These are phyloP conservation scores for Apodospora peruviana DNA, from an alignment of 495 filamentous ascomycete genomes.

Conservation along the genomic window DNA sequence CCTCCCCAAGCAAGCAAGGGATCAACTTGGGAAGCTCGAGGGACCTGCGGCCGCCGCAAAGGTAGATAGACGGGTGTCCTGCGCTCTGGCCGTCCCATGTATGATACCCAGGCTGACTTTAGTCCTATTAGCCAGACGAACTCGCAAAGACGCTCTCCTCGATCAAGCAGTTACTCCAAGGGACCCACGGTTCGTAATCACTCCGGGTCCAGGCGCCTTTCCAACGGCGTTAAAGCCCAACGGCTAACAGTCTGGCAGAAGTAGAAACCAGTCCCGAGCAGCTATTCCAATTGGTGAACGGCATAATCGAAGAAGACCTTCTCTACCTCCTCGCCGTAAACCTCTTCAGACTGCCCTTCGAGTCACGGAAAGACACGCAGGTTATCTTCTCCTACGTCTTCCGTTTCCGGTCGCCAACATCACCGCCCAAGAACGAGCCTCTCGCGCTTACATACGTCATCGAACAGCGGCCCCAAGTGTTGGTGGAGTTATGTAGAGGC, in stretches of 20 bases:
- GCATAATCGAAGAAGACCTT: constrained; percentile 81
- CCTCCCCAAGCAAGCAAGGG: constrained; percentile 48
- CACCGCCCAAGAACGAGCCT: constrained; percentile 56
- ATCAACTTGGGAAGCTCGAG: constrained; percentile 50
- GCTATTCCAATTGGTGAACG: constrained; percentile 70
- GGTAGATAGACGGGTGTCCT: constrained; percentile 26
- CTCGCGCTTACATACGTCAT: constrained; percentile 81
- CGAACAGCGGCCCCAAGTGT: constrained; percentile 75
- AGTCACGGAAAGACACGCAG: constrained; percentile 85
- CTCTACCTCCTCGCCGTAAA: constrained; percentile 73
- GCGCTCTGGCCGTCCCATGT: constrained; percentile 2
- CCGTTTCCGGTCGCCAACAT: constrained; percentile 66
- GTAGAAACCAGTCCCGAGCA: constrained; percentile 80
- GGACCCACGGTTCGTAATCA: constrained; percentile 61
- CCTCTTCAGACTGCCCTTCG: constrained; percentile 83
- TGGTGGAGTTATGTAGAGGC: constrained; percentile 81
- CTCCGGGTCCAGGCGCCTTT: background rate
- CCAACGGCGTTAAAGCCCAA: background rate
- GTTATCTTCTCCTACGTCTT: constrained; percentile 85
- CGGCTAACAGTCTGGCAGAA: constrained; percentile 46
- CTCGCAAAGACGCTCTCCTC: constrained; percentile 70
- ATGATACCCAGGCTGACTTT: constrained; percentile 38
- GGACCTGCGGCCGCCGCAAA: constrained; percentile 45
- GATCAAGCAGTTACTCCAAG: constrained; percentile 79
- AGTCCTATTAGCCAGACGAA: no score